phyloP scores from a whole-genome alignment of 1,284 basidiomycete species.

The Stygiomarasmius scandens region DNA sequence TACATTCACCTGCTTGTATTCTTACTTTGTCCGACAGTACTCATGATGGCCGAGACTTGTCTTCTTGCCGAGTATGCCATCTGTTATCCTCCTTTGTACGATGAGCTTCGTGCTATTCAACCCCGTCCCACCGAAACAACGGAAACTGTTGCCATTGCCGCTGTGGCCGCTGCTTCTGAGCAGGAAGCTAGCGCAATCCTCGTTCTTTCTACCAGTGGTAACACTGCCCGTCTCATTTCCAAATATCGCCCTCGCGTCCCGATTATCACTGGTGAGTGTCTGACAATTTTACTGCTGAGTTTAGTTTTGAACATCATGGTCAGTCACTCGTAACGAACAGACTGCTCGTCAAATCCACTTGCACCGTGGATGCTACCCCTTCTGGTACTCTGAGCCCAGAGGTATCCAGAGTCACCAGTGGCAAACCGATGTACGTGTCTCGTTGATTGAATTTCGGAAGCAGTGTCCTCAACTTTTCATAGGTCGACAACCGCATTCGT shows the following conservation, averaged over 20 bases:
- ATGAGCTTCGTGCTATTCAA: conserved; percentile 81
- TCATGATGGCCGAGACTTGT: conserved; percentile 99
- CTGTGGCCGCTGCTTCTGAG: conserved; percentile 93
- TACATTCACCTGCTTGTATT: conserved; percentile 15
- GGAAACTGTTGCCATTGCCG: conserved; percentile 93
- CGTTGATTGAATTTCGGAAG: conserved; percentile 28
- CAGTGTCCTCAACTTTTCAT: conserved; percentile 24
- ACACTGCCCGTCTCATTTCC: conserved; percentile 94
- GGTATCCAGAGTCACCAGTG: conserved; percentile 89
- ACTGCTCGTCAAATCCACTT: conserved; percentile 97
- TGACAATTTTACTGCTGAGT: neutral
- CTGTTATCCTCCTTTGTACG: conserved; percentile 90
- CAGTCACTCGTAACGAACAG: conserved; percentile 95
- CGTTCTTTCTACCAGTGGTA: conserved; percentile 95
- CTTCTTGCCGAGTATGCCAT: conserved; percentile 92
- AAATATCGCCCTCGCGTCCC: conserved; percentile 96
- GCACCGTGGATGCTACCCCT: conserved; percentile 96
- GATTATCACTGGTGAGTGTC: conserved; percentile 82
- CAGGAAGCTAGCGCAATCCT: conserved; percentile 94
- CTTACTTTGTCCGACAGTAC: conserved; percentile 51
- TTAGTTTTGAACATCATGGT: conserved; percentile 2
- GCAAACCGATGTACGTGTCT: conserved; percentile 88
- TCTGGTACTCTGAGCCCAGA: conserved; percentile 94
- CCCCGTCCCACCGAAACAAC: conserved; percentile 88
- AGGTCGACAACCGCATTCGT: conserved; percentile 88